Base-by-base conservation (phyloP, 2,329 filamentous ascomycete species). In the Fusarium sarcochroum region DNA sequence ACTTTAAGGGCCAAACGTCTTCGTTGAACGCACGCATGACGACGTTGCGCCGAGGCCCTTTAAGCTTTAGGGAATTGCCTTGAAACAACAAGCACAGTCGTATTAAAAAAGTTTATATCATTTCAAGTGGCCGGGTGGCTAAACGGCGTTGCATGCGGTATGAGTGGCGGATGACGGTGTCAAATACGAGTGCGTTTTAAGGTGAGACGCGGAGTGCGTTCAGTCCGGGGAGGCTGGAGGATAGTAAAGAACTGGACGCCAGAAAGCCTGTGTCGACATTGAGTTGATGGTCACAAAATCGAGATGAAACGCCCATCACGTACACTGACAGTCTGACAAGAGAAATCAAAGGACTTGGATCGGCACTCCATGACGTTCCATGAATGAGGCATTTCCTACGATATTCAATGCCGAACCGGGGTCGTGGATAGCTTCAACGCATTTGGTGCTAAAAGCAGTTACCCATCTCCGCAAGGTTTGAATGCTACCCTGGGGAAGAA, bases 281-380 rank as follows among this genome's bases (percentile, higher is more conserved):
- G 20, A 35, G 42, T n/a, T 49, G 35, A 57, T 25, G 34, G 23
- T 38, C 15, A 6, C 21, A 37, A 30, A 20, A 37, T 34, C 35
- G 38, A 52, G 49, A 59, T 21, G 25, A 27, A 14, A 30, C 37
- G 25, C 15, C 23, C 40, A 30, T 44, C 42, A 44, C 32, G 38
- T 32, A 55, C 38, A 34, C 25, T 38, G 51, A 23, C 17, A 25
- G 30, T 27, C 25, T 38, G 51, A 23, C 17, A 25, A 35, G 32
- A 40, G 64, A 69, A 42, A 68, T 68, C 65, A 69, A 68, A 68
- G 65, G 65, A 61, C 65, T 58, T 45, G 18, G 65, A 68, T 69
- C 65, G 54, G 55, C 65, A 41, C 41, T 35, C 27, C 41, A 45
- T 60, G 50, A 53, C 53, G 59, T 54, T 69, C 49, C 40, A 35